Conservation (phyloP, 208 protist species). For the Trypanosoma cruzi region DNA sequence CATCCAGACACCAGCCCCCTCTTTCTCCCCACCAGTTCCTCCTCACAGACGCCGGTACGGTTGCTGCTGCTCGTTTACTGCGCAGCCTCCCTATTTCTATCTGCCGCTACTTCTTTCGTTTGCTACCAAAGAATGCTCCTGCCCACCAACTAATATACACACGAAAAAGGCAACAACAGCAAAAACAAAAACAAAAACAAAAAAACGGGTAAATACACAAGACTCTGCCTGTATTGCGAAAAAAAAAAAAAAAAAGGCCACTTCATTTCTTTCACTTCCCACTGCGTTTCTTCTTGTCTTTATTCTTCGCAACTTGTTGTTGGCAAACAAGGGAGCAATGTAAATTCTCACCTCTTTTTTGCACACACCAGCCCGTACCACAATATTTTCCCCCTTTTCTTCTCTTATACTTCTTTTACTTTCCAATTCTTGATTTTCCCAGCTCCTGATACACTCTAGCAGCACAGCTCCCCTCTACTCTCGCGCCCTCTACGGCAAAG, state of each 20-base stretch:
- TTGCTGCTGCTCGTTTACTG: neutral
- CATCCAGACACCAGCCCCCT: neutral
- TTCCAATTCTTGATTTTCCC: constrained; percentile 4
- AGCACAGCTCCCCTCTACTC: neutral
- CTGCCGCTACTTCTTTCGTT: neutral
- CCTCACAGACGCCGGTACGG: neutral
- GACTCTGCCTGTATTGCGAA: neutral
- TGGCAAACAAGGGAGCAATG: neutral
- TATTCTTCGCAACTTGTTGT: neutral
- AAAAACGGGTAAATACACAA: constrained; percentile 4
- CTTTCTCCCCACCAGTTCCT: neutral
- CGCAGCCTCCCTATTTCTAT: neutral
- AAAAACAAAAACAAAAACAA: constrained; percentile 28
- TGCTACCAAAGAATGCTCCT: neutral
- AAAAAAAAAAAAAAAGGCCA: neutral
- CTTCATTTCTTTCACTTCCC: constrained; percentile 2
- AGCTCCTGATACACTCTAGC: constrained; percentile 8
- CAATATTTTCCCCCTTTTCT: neutral
- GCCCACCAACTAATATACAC: neutral
- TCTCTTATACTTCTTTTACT: neutral
- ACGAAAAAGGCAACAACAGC: neutral
- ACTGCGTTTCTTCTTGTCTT: constrained; percentile 18
- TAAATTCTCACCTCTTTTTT: neutral
- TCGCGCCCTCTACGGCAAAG: neutral
- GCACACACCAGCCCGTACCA: no score